Conservation (phyloP, 2,329 filamentous ascomycete genomes). For the Tricladium varicosporioides region DNA sequence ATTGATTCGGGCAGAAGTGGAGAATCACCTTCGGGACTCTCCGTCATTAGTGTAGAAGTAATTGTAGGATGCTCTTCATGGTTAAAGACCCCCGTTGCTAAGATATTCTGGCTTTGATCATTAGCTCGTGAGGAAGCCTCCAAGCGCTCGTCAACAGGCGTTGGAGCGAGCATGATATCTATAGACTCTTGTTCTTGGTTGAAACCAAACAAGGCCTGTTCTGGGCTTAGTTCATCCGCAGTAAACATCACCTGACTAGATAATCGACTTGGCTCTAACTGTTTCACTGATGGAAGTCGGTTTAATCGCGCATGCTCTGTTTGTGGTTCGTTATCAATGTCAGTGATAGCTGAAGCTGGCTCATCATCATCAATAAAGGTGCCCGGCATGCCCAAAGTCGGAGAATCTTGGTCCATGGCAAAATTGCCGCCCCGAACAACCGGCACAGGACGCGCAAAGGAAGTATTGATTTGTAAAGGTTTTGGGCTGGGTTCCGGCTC, state of each 20-base stretch:
- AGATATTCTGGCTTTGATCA: constrained; percentile 7
- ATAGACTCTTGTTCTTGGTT: constrained; percentile 26
- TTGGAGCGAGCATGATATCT: constrained; percentile 27
- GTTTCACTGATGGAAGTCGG: constrained; percentile 15
- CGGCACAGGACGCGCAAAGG: constrained; percentile 18
- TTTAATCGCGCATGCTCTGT: constrained; percentile 43
- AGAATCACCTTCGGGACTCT: constrained; percentile 16
- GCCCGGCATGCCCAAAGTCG: constrained; percentile 65
- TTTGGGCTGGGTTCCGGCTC: constrained; percentile 7
- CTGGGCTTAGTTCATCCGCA: constrained; percentile 22
- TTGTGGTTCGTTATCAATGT: constrained; percentile 73
- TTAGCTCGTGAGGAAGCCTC: background rate
- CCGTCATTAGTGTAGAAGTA: constrained; percentile 18
- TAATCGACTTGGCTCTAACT: constrained; percentile 15
- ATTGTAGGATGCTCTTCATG: constrained; percentile 18
- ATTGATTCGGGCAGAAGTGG: constrained; percentile 6
- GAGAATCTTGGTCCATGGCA: constrained; percentile 51
- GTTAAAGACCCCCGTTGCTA: constrained; percentile 19
- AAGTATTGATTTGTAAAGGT: constrained; percentile 28
- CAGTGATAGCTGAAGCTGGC: constrained; percentile 60
- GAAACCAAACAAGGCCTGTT: constrained; percentile 27
- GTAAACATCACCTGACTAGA: constrained; percentile 22
- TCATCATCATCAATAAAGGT: constrained; percentile 52
- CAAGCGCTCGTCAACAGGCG: constrained; percentile 20
- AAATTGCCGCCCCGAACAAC: constrained; percentile 4